Conservation (phyloP, 2,329 filamentous ascomycete species). For the Penicillium expansum region DNA sequence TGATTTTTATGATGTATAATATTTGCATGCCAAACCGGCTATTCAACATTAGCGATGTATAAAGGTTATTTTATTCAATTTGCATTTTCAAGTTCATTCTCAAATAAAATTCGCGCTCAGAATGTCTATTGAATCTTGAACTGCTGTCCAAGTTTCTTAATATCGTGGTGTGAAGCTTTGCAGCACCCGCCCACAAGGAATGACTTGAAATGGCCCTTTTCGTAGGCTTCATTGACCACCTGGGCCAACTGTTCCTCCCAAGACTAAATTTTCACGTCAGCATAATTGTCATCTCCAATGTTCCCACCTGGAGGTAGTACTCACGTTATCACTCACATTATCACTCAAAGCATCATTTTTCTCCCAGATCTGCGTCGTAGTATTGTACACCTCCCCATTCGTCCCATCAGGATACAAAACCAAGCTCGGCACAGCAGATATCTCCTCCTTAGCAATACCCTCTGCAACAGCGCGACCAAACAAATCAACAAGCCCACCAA, state of each 20-base stretch:
- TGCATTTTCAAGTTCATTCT: neutral
- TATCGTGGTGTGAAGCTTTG: slow-evolving; percentile 43
- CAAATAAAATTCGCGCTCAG: neutral
- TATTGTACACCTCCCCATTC: slow-evolving; percentile 66
- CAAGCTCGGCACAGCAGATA: slow-evolving; percentile 46
- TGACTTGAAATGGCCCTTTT: slow-evolving; percentile 26
- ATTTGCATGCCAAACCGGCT: slow-evolving; percentile 14
- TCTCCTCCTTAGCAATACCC: slow-evolving; percentile 5
- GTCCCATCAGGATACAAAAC: slow-evolving; percentile 69
- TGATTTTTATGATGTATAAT: slow-evolving; percentile 16
- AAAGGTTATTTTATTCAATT: neutral
- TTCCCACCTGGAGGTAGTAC: neutral
- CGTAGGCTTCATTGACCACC: slow-evolving; percentile 32
- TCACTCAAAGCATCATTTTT: slow-evolving; percentile 23
- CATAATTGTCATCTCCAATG: neutral
- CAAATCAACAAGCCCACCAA: slow-evolving; percentile 23
- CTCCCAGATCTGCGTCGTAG: slow-evolving; percentile 60
- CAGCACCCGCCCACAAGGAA: slow-evolving; percentile 49
- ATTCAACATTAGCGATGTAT: slow-evolving; percentile 15
- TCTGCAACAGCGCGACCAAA: slow-evolving; percentile 17
- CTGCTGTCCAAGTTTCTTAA: slow-evolving; percentile 29
- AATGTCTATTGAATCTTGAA: slow-evolving; percentile 5
- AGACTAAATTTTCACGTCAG: slow-evolving; percentile 21
- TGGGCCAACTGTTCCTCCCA: slow-evolving; percentile 40
- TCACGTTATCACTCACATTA: slow-evolving; percentile 10